phyloP scores from a whole-genome alignment of 139 green algal species.

The Ostreobium quekettii region DNA sequence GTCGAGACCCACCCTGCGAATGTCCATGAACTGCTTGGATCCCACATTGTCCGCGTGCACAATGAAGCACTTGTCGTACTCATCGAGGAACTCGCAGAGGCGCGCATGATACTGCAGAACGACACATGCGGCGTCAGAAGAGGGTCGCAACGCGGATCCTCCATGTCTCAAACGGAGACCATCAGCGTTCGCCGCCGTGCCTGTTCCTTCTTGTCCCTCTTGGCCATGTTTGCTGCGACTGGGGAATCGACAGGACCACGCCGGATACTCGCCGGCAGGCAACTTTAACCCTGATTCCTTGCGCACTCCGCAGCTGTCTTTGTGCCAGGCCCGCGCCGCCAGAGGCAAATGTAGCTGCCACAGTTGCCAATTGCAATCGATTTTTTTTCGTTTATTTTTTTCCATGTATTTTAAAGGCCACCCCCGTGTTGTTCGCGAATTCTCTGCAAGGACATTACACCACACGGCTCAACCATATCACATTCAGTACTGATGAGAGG shows the following conservation, averaged over 20 bases:
- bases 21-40: conserved; percentile 96
- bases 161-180: neutral
- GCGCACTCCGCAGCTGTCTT: neutral
- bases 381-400: too few relatives aligned
- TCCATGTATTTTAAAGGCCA: too few relatives aligned
- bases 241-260: conserved; percentile 1
- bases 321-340: too few relatives aligned
- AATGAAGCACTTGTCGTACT: conserved; percentile 81
- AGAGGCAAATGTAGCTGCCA: too few relatives aligned
- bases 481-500: too few relatives aligned
- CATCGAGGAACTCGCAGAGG: conserved; percentile 68
- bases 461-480: too few relatives aligned
- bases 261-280: conserved; percentile 12
- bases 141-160: neutral
- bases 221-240: conserved; percentile 2
- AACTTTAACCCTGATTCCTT: conserved; percentile 15
- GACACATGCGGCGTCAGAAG: neutral
- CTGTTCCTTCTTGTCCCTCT: conserved; percentile 12
- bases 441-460: too few relatives aligned
- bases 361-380: too few relatives aligned
- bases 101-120: conserved; percentile 73
- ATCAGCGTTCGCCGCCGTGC: neutral
- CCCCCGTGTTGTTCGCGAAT: too few relatives aligned
- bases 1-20: conserved; percentile 71
- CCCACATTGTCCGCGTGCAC: conserved; percentile 98